Conservation (phyloP, 257 asterid species). For the Verbascum thapsus region DNA sequence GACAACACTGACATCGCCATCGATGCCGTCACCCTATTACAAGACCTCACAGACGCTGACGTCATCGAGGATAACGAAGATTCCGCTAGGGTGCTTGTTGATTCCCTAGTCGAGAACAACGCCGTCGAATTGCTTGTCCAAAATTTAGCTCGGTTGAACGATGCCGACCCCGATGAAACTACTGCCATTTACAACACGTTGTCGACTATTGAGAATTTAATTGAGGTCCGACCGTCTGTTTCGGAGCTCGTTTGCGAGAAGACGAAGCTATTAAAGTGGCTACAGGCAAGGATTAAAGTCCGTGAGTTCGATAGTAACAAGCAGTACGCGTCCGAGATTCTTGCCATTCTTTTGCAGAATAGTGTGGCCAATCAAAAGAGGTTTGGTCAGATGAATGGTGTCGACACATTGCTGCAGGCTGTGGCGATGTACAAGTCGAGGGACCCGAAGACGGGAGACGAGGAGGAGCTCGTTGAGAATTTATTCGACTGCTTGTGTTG, state of each 20-base stretch:
- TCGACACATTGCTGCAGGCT: constrained; percentile 90
- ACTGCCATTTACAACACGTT: constrained; percentile 78
- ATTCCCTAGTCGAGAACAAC: constrained; percentile 80
- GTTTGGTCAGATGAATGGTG: constrained; percentile 96
- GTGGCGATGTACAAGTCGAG: constrained; percentile 91
- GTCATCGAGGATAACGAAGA: constrained; percentile 88
- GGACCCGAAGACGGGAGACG: constrained; percentile 92
- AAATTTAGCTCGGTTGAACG: constrained; percentile 67
- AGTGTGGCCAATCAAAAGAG: constrained; percentile 79
- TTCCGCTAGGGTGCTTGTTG: constrained; percentile 74
- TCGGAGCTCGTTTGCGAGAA: constrained; percentile 91
- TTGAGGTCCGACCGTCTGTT: constrained; percentile 83
- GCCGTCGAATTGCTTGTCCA: constrained; percentile 86
- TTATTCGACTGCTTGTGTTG: constrained; percentile 89
- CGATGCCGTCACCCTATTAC: constrained; percentile 76
- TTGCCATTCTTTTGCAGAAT: constrained; percentile 89
- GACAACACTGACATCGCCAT: constrained; percentile 83
- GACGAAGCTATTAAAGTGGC: constrained; percentile 92
- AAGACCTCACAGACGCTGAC: constrained; percentile 95
- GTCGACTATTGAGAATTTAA: constrained; percentile 76
- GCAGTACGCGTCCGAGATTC: constrained; percentile 93
- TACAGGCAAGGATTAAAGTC: constrained; percentile 77
- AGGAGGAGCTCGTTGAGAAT: constrained; percentile 99
- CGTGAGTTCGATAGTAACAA: constrained; percentile 88
- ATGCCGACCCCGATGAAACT: constrained; percentile 81